Base-by-base conservation (phyloP, 2,329 filamentous ascomycete genomes). In the Mollisia scopiformis region DNA sequence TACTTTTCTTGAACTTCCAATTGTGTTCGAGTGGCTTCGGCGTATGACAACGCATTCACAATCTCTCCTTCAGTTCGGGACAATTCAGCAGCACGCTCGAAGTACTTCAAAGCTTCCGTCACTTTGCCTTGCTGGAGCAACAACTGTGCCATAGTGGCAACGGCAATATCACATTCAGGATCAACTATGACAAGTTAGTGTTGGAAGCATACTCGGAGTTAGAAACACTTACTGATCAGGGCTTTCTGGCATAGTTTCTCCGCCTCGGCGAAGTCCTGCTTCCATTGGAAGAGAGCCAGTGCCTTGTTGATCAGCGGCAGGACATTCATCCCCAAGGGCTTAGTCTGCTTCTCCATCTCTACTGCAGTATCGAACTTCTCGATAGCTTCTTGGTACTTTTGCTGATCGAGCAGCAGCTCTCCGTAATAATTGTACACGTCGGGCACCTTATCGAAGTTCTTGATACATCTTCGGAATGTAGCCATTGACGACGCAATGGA, bases 371-470 rank as follows among this genome's bases (percentile, higher is more conserved):
- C 95, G 73, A 99, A 99, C 80, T 97, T 97, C 80, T 97, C 91
- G 66, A 99, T 93, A 27, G 95, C 95, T 76, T 99, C 94, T 61
- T 91, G 83, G 79, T 89, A 98, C 78, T 97, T 97, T 78, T 92
- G 89, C 82, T 98, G 95, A 81, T 99, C 95, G 57, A 99, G 88
- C 60, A 99, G 84, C 59, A 99, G 85, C 81, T 99, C 95, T 72
- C 95, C 95, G 73, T 97, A 98, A 85, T 99, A 99, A 84, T 99
- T 99, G 84, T 98, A 99, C 41, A 98, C 95, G 74, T 99, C 95
- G 6, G 94, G 93, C 11, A 96, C 92, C 75, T 94, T 91, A 73
- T 93, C 91, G 74, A 99, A 99, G 80, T 97, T 97, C 88, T 98
- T 99, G 77, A 97, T 93, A 78, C 93, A 97, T 66, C 93, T 86